A percentile compares a stretch with the other conserved stretches of the same genome.
Conservation (phyloP, 441 rosid genomes). For the Macaranga tanarius region DNA sequence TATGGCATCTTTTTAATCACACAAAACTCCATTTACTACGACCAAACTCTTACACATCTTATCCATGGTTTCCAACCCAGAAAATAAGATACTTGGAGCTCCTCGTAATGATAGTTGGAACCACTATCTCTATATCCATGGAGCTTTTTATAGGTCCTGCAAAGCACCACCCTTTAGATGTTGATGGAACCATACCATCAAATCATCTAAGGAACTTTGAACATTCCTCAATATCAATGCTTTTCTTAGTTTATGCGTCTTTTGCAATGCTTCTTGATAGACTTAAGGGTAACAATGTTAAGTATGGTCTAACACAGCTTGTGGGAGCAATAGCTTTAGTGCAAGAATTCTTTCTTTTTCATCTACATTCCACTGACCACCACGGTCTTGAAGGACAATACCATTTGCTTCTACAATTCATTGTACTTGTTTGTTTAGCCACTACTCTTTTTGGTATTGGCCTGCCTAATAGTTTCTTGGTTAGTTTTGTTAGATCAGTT, state of each 20-base stretch:
- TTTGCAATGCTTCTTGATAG: conserved; percentile 59
- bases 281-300: conserved; percentile 21
- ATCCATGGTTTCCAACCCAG: conserved; percentile 56
- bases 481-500: conserved; percentile 60
- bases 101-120: conserved; percentile 44
- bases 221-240: conserved; percentile 57
- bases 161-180: conserved; percentile 68
- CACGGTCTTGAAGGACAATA: conserved; percentile 74
- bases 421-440: conserved; percentile 42
- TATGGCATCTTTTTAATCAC: conserved; percentile 73
- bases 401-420: conserved; percentile 56
- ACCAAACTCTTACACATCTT: conserved; percentile 52
- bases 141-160: conserved; percentile 66
- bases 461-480: conserved; percentile 55
- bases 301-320: conserved; percentile 38
- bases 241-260: conserved; percentile 54
- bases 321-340: conserved; percentile 56
- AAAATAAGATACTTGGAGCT: conserved; percentile 57
- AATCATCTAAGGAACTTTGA: conserved; percentile 76
- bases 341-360: conserved; percentile 62
- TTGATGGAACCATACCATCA: conserved; percentile 69
- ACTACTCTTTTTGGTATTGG: conserved; percentile 58
- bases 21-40: conserved; percentile 45
- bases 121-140: conserved; percentile 49
- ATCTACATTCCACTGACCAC: conserved; percentile 74